Conservation (phyloP, 2,329 filamentous ascomycete genomes). For the Colletotrichum lini region DNA sequence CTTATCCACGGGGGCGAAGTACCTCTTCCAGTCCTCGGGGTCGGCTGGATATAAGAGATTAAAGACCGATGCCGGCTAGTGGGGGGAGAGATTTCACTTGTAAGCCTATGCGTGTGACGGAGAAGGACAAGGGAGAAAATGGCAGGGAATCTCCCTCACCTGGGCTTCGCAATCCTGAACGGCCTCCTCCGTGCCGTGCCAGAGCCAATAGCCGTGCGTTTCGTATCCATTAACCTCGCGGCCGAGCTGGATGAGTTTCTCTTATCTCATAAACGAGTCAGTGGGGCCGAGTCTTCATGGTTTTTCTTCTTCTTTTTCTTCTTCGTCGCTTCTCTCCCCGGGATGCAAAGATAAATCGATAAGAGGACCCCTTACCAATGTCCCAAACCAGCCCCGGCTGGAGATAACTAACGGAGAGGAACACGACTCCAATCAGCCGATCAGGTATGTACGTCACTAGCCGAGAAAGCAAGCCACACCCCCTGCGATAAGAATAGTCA, state of each 20-base stretch:
- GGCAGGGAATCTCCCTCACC: background rate
- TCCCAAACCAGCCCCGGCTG: background rate
- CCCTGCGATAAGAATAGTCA: background rate
- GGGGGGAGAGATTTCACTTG: background rate
- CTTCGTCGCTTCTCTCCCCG: background rate
- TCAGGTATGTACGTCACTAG: background rate
- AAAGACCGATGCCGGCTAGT: background rate
- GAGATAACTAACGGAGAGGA: background rate
- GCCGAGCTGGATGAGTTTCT: background rate
- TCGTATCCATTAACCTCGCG: background rate
- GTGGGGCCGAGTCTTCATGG: background rate
- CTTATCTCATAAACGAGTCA: background rate
- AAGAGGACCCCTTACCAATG: background rate
- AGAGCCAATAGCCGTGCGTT: background rate
- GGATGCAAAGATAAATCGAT: background rate
- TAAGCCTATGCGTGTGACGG: background rate
- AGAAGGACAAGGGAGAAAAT: background rate
- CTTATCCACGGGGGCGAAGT: background rate
- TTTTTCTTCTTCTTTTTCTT: background rate
- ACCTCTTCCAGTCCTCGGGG: background rate
- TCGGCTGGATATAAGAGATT: background rate
- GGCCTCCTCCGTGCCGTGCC: background rate
- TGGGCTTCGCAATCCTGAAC: background rate
- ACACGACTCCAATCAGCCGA: background rate
- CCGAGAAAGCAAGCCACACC: background rate